Percentiles rank a stretch among this genome's conserved stretches.
These are phyloP conservation scores for Penicillium bialowiezense DNA, from an alignment of 495 filamentous ascomycete species.

Conservation along the genomic window DNA sequence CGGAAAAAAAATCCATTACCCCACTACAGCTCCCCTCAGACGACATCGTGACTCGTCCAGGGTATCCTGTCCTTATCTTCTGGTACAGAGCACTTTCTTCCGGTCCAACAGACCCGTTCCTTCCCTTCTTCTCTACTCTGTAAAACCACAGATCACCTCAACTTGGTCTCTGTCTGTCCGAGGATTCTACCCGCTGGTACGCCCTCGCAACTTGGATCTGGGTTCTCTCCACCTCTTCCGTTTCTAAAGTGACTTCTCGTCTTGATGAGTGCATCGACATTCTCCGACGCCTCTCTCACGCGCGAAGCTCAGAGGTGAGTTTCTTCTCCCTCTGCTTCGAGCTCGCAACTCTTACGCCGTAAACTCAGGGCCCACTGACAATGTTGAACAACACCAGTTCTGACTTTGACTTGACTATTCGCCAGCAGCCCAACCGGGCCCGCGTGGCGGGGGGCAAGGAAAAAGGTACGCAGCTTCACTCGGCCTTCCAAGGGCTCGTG, in stretches of 20 bases:
- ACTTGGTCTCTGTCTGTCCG: constrained; percentile 15
- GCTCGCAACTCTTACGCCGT: constrained; percentile 32
- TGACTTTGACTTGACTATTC: constrained; percentile 62
- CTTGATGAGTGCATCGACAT: constrained; percentile 50
- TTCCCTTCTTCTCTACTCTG: constrained; percentile 6
- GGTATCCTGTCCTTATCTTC: constrained; percentile 19
- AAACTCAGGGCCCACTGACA: constrained; percentile 39
- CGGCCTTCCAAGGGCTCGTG: neutral
- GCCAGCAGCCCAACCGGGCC: constrained; percentile 64
- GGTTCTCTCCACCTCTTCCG: constrained; percentile 21
- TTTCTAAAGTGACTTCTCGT: constrained; percentile 24
- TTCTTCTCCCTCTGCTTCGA: constrained; percentile 9
- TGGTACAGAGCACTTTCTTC: constrained; percentile 1
- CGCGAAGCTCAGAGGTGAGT: constrained; percentile 43
- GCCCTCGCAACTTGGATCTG: constrained; percentile 17
- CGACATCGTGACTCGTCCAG: constrained; percentile 26
- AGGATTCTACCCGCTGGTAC: constrained; percentile 25
- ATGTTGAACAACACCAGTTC: constrained; percentile 45
- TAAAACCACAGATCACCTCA: constrained; percentile 8
- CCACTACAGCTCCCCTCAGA: constrained; percentile 19
- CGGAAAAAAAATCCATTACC: constrained; percentile 4
- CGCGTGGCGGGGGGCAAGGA: constrained; percentile 72
- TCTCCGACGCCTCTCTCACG: constrained; percentile 43
- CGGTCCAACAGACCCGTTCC: constrained; percentile 7
- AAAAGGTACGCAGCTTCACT: constrained; percentile 49